Evolutionary conservation across 179 eudicot species (phyloP), one percentile per base, ranked within the genome.

Genomic region (Pouteria campechiana): DNA sequence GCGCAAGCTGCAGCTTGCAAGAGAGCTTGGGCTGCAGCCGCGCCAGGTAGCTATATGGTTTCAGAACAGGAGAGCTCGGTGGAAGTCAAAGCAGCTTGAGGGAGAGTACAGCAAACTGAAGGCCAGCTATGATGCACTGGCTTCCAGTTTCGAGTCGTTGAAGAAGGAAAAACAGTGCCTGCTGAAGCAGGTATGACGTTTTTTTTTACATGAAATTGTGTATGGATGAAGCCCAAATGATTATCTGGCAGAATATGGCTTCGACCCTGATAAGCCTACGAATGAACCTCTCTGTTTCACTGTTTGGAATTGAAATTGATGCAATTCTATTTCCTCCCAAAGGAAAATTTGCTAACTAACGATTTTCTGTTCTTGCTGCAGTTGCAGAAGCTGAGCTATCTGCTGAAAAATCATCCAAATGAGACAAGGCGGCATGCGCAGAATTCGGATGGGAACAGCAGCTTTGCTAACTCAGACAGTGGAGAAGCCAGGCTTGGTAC

Each of bases 21-120:
- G 46, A 21, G 74, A 81, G 24, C 63, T 77, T 1, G 85, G 81
- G 0, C 43, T 80, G 19, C 76, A 80, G 8, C 83, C 89, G 0
- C 58, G 89, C 1, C 89, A 80, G 44, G 83, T 80, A 4, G 84
- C 84, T 0, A 81, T 81, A 8, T 81, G 90, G 90, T 81, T 81
- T 32, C 90, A 81, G 63, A 81, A 81, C 48, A 74, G 66, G 52
- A 58, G 90, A 31, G 90, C 90, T 39, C 67, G 90, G 2, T 81
- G 65, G 59, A 81, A 77, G 61, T 70, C 84, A 1, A 81, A 77
- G 71, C 76, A 71, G 30, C 68, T 81, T n/a, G 79, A 81, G 46
- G 46, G 29, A 9, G 81, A 81, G 15, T 81, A 57, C 18, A 23
- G 15, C 15, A 21, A 30, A 5, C 50, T 81, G 18, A 36, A 52